Evolutionary conservation across 2,329 filamentous ascomycete species (phyloP), one percentile per base, ranked within the genome.

Genomic region (Bipolaris sorokiniana): DNA sequence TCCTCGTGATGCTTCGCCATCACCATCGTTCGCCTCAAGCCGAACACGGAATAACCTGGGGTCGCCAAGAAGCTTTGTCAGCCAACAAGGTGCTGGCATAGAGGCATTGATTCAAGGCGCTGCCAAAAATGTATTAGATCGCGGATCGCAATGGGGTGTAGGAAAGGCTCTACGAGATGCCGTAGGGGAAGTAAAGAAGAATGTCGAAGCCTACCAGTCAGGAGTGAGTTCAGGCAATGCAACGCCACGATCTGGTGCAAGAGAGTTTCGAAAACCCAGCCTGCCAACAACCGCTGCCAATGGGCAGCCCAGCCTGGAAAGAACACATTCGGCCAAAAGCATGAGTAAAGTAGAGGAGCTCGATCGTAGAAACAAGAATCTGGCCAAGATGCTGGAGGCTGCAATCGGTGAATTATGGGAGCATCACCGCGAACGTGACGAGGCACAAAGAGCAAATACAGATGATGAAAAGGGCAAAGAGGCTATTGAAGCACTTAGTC

Each of bases 161-260:
- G 92, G 92, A 70, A 89, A 90, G 73, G 90, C 88, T 0, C 86
- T 95, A 6, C 85, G 91, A n/a, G 90, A 91, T 64, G 90, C 91
- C 16, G 84, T 95, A 70, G 88, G 88, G 7, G 91, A 96, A 75
- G 89, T 94, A 48, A 85, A 86, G 58, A 89, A 90, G 67, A 92
- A 92, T 63, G 86, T 93, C 63, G 85, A 89, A 67, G 84, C 83
- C 28, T 81, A 89, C 31, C 88, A 90, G 61, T 62, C 68, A 11
- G 66, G 63, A 13, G 56, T 51, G 4, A 56, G 38, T 20, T 73
- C 74, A 4, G 69, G 74, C 4, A 70, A 72, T 18, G 68, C 45
- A 16, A 72, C 72, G 9, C 73, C 71, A 13, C 63, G 74, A 44
- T 70, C 74, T 18, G 72, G 73, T 23, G 72, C 72, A 38, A 63